Base-by-base conservation (phyloP, 192 early-diverging fungal genomes). In the Chytriomyces sp. region DNA sequence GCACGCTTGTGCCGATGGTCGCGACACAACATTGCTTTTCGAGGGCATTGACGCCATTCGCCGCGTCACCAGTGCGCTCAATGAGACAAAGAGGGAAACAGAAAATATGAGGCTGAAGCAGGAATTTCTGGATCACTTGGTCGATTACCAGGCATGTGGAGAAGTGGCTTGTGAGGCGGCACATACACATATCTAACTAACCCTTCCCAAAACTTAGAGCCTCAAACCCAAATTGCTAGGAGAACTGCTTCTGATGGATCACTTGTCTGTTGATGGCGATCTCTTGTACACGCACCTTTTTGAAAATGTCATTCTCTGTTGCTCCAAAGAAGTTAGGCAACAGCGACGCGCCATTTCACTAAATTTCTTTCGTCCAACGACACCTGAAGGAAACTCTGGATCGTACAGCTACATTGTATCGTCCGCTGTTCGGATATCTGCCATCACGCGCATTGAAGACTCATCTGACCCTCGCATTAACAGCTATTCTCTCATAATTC, bases 1-100 rank as follows among this genome's bases (percentile, higher is more conserved):
- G 64, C 70, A 65, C 31, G 64, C 77, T 34, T 70, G 74, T 14
- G 59, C 64, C 17, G 63, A 52, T 2, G 80, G 81, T 44, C 74
- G 65, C 2, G 70, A 75, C 12, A 38, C 30, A 17, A 68, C 64
- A 7, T 59, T 52, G 3, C 74, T 86, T 14, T 58, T 69, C n/a
- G 85, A 86, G 8, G 97, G 95, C n/a, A 78, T 93, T 33, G 78
- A 81, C 3, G 85, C 91, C 8, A 88, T 96, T 49, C 93, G 93
- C 77, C 82, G 91, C 59, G 91, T 97, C 8, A 92, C 93, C 7
- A 89, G 93, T 71, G 83, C 85, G 40, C 92, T 95, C 60, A 99
- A 99, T 83, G 96, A 99, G 78, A 84, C 91, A 0, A 89, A 92
- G 77, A 89, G 97, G 49, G 89, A 87, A 70, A 91, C 93, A 74